Evolutionary conservation across 495 filamentous ascomycete species (phyloP).

Genomic region (Aspergillus diversus): DNA sequence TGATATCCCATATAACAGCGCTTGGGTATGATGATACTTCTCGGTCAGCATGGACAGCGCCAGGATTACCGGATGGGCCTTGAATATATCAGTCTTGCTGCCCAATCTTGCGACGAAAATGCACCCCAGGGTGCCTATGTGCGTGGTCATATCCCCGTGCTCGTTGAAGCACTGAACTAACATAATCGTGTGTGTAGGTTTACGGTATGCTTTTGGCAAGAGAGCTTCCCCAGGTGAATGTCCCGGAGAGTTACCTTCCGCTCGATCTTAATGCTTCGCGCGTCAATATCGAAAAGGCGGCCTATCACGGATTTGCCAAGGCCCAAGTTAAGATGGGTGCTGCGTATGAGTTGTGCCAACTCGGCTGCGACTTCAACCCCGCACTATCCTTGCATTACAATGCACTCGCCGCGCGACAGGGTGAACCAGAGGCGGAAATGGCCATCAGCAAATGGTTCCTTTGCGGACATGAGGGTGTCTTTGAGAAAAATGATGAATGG

Average conservation of each 20-base stretch:
- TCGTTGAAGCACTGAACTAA: conserved; percentile 16
- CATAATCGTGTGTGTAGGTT: conserved; percentile 48
- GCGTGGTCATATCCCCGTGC: conserved; percentile 26
- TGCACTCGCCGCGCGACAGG: conserved; percentile 86
- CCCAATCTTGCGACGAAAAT: conserved; percentile 92
- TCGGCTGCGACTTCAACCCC: conserved; percentile 94
- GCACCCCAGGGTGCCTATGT: conserved; percentile 95
- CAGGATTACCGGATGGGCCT: conserved; percentile 80
- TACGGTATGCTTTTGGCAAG: conserved; percentile 93
- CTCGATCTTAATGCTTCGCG: conserved; percentile 75
- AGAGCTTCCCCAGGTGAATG: conserved; percentile 82
- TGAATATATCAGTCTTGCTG: conserved; percentile 78
- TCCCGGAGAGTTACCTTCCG: conserved; percentile 75
- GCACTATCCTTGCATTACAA: conserved; percentile 94
- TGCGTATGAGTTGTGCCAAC: conserved; percentile 90
- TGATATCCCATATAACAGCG: conserved; percentile 51
- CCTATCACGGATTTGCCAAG: conserved; percentile 94
- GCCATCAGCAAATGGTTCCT: conserved; percentile 99
- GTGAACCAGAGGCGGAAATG: conserved; percentile 89
- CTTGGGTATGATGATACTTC: conserved; percentile 94
- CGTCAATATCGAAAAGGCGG: conserved; percentile 93
- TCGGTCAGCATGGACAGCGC: conserved; percentile 87
- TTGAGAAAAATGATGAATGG: conserved; percentile 92
- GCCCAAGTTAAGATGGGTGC: conserved; percentile 97
- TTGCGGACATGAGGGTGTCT: conserved; percentile 87